Evolutionary conservation across 768 basidiomycete genomes (phyloP), one percentile per base, ranked within the genome.

Genomic region (Agaricus blazei): DNA sequence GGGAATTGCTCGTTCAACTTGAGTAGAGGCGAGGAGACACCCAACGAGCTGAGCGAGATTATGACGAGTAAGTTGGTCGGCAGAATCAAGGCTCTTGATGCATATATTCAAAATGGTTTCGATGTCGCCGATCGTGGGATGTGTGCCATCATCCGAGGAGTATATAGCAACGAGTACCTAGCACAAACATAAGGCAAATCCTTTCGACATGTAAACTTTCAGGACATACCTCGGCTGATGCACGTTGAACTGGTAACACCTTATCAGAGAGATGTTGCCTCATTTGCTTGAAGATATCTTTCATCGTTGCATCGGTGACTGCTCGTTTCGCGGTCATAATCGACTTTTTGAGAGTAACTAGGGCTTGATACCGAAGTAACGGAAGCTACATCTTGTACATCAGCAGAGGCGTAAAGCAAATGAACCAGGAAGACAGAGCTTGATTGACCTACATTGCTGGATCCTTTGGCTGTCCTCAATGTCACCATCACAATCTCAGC

Each of bases 231-330:
- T 90, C 84, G 26, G 92, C 80, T 7, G 87, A 86, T 2, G 83
- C 92, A 24, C 95, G 83, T 65, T 97, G 92, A 15, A 98, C 80
- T 4, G 92, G 81, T 3, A 93, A 72, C 6, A 87, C 84, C 70
- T 92, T 94, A 68, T 98, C 96, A 0, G 76, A 76, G 1, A 98
- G 71, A 1, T 81, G 83, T 37, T 78, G 76, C 63, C 80, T 85
- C 75, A 89, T 85, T 59, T 90, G 85, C 69, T 96, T 98, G 51
- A 90, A 64, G 45, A 95, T 79, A 63, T 99, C 97, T 65, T 82
- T 93, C 52, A 78, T 68, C 2, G 83, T 73, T 4, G 84, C 73
- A 57, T 99, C 96, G 0, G 90, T 84, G 1, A 96, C 77, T 0
- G 93, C 93, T 51, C 87, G 85, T 59, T 88, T 93, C 0, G 92